Evolutionary conservation across 2,329 filamentous ascomycete genomes (phyloP).

Genomic region (Alternaria infectoria): DNA sequence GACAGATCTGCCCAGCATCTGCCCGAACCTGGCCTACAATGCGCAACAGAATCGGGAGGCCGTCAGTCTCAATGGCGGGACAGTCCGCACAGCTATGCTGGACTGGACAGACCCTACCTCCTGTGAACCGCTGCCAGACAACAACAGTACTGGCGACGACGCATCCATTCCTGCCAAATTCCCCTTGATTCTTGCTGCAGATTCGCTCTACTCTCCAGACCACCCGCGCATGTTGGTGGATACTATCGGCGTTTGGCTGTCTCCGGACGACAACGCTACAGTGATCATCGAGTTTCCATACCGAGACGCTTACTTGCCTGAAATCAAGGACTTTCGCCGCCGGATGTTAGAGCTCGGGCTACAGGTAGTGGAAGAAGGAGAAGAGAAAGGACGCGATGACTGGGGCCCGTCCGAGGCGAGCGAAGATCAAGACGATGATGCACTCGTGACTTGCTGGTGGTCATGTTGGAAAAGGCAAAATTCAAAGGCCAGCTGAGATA

Average conservation of each 20-base stretch:
- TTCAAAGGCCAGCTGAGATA: constrained; percentile 13
- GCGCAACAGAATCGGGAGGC: constrained; percentile 66
- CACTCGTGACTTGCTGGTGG: constrained; percentile 71
- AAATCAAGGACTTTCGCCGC: constrained; percentile 68
- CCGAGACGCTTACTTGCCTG: constrained; percentile 70
- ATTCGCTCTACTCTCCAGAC: constrained; percentile 83
- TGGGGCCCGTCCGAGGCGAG: constrained; percentile 62
- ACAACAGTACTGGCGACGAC: constrained; percentile 2
- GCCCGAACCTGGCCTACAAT: constrained; percentile 81
- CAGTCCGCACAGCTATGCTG: constrained; percentile 68
- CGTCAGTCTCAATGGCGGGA: constrained; percentile 63
- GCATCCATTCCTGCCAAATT: constrained; percentile 40
- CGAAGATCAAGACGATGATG: constrained; percentile 55
- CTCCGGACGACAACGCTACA: constrained; percentile 61
- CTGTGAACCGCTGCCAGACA: constrained; percentile 25
- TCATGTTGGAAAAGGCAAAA: constrained; percentile 61
- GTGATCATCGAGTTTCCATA: constrained; percentile 83
- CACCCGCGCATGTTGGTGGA: constrained; percentile 78
- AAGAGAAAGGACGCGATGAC: constrained; percentile 73
- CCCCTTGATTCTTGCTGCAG: constrained; percentile 77
- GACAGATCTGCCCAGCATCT: constrained; percentile 84
- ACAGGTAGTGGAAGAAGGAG: constrained; percentile 64
- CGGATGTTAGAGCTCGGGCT: constrained; percentile 64
- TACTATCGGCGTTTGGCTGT: constrained; percentile 73
- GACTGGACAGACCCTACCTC: constrained; percentile 73